These are phyloP conservation scores for Aspergillus sp. DNA, from an alignment of 2,329 filamentous ascomycete genomes.

Conservation along the genomic window DNA sequence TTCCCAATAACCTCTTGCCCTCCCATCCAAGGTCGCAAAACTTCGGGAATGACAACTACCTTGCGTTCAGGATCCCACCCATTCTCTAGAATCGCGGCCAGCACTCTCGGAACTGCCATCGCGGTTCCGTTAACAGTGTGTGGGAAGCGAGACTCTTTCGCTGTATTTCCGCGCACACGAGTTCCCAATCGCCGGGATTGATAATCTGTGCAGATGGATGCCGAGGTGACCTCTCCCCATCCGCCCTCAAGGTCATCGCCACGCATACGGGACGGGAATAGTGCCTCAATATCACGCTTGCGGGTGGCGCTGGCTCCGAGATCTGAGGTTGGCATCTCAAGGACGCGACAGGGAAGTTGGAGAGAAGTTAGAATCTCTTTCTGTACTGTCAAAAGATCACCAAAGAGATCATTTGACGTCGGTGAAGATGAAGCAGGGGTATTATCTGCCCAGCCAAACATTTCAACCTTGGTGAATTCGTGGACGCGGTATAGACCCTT, in stretches of 20 bases:
- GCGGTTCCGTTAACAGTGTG: slow-evolving; percentile 95
- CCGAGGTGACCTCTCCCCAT: slow-evolving; percentile 92
- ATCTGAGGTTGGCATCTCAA: slow-evolving; percentile 89
- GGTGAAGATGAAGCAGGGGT: slow-evolving; percentile 38
- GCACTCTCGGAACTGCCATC: slow-evolving; percentile 81
- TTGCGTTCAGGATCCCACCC: slow-evolving; percentile 74
- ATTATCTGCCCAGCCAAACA: slow-evolving; percentile 82
- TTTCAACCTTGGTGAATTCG: slow-evolving; percentile 97
- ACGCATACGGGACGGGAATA: slow-evolving; percentile 74
- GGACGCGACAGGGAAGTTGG: slow-evolving; percentile 78
- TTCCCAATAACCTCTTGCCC: slow-evolving; percentile 64
- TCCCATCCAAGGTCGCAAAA: slow-evolving; percentile 81
- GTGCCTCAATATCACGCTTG: slow-evolving; percentile 92
- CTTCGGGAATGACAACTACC: slow-evolving; percentile 74
- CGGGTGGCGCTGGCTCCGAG: slow-evolving; percentile 83
- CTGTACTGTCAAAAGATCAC: slow-evolving; percentile 85
- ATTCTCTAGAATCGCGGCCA: slow-evolving; percentile 87
- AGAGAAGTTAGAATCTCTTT: slow-evolving; percentile 76
- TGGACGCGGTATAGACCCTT: slow-evolving; percentile 96
- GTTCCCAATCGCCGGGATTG: slow-evolving; percentile 82
- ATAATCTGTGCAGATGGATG: slow-evolving; percentile 92
- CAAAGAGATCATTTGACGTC: slow-evolving; percentile 58
- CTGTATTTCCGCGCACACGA: slow-evolving; percentile 57
- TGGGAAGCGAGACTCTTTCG: slow-evolving; percentile 64
- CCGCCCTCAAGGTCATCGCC: slow-evolving; percentile 54